Evolutionary conservation across 306 rosid species (phyloP), one percentile per base, ranked within the genome.

Genomic region (Canavalia ensiformis): DNA sequence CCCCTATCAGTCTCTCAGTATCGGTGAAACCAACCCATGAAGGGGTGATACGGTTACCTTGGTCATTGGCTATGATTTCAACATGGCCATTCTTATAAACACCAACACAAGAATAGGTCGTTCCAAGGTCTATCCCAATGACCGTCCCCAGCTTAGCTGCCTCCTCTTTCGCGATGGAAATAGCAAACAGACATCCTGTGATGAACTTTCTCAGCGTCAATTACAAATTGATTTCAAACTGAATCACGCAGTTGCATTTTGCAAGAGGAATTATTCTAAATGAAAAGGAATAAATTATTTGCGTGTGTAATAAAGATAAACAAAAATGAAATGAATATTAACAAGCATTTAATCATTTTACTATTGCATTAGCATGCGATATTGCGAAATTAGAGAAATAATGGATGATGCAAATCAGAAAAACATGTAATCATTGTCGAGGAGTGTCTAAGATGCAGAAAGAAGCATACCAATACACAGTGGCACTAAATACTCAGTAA

Each of bases 21-120:
- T 95, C 98, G 0, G 92, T 84, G 87, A 95, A 95, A 47, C 87
- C 97, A 42, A 95, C 98, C 97, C 98, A 95, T 1, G 98, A 95
- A 8, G 98, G 98, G 82, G 98, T 95, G 75, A 95, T 95, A 75
- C 98, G 98, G 81, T 95, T 95, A 73, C 98, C 98, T 79, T 95
- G 98, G 83, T 95, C 98, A 66, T 92, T 95, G 81, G 98, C 98
- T 84, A 95, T 95, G 87, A 95, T 95, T 76, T 95, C 98, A 76
- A 95, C 98, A 78, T 92, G 98, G 35, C 97, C 97, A 73, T 92
- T 95, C 88, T 87, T 95, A 78, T 95, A 95, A 59, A 95, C 98
- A 74, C 97, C 98, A 30, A 95, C 98, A 91, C 98, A 95, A 0
- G 98, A 95, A 75, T 95, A 95, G 33, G 98, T 95, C 0, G 98